A percentile compares a stretch with the other conserved stretches of the same genome.
These are phyloP conservation scores for Emydomyces testavorans DNA, from an alignment of 2,329 filamentous ascomycete genomes.

Conservation along the genomic window DNA sequence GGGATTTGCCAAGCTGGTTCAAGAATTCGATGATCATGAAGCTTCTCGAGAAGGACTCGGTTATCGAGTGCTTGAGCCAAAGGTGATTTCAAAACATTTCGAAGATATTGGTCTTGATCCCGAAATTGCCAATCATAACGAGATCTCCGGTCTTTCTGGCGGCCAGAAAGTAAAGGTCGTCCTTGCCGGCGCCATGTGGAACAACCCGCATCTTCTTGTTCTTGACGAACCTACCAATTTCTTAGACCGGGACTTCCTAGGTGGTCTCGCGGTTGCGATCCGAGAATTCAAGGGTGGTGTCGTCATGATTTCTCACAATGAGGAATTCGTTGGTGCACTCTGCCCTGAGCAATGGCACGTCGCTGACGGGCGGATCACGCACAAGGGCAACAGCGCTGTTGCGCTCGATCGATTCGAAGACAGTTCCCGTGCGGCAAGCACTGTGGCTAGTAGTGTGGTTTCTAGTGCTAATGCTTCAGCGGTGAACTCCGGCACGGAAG, in stretches of 20 bases:
- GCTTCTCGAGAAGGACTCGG: constrained; percentile 96
- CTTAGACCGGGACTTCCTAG: constrained; percentile 93
- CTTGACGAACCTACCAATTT: constrained; percentile 99
- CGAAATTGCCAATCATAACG: constrained; percentile 97
- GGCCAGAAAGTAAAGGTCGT: constrained; percentile 99
- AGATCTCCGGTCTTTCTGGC: constrained; percentile 89
- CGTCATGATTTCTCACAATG: constrained; percentile 98
- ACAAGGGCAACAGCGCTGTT: constrained; percentile 66
- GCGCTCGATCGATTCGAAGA: constrained; percentile 81
- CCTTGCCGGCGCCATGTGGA: constrained; percentile 92
- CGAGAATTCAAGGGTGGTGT: constrained; percentile 97
- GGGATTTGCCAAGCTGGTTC: constrained; percentile 85
- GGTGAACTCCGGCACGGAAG: constrained; percentile 73
- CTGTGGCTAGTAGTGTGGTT: constrained; percentile 47
- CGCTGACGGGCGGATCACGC: constrained; percentile 71
- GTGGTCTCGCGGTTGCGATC: constrained; percentile 92
- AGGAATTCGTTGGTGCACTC: constrained; percentile 92
- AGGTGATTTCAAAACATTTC: constrained; percentile 94
- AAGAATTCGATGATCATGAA: constrained; percentile 98
- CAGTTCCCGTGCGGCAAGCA: constrained; percentile 46
- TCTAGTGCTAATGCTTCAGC: constrained; percentile 52
- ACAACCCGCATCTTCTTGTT: constrained; percentile 94
- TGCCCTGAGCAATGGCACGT: constrained; percentile 97
- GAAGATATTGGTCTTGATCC: constrained; percentile 92
- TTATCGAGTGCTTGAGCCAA: constrained; percentile 84